Conservation (phyloP, 306 rosid genomes). For the Trifolium subterraneum region DNA sequence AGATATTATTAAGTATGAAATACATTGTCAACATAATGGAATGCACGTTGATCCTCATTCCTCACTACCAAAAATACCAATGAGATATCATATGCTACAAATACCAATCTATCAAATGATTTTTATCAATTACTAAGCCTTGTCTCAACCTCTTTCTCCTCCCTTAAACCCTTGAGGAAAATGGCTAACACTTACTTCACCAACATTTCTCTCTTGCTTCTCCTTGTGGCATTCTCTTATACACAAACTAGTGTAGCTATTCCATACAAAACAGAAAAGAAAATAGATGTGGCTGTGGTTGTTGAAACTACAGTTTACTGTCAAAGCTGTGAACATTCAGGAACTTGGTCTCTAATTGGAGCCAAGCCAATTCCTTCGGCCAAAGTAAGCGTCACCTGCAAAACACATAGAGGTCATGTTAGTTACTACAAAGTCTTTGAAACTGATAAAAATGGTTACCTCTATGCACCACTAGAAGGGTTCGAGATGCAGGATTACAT, state of each 20-base stretch:
- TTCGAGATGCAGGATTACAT: slow-evolving; percentile 58
- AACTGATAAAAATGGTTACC: slow-evolving; percentile 71
- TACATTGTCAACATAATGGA: slow-evolving; percentile 52
- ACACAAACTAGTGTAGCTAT: slow-evolving; percentile 40
- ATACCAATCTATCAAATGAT: slow-evolving; percentile 30
- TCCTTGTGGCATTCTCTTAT: slow-evolving; percentile 49
- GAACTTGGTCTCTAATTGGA: slow-evolving; percentile 75
- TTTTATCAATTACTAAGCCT: slow-evolving; percentile 33
- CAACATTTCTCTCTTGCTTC: slow-evolving; percentile 51
- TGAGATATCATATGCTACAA: slow-evolving; percentile 35
- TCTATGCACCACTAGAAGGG: slow-evolving; percentile 73
- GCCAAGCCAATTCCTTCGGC: slow-evolving; percentile 77
- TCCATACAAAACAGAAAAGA: slow-evolving; percentile 44
- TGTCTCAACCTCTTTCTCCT: slow-evolving; percentile 19
- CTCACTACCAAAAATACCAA: slow-evolving; percentile 27
- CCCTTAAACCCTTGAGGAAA: slow-evolving; percentile 33
- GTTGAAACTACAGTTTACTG: slow-evolving; percentile 85
- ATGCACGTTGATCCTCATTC: slow-evolving; percentile 56
- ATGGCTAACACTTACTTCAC: slow-evolving; percentile 58
- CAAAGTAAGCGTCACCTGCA: slow-evolving; percentile 84
- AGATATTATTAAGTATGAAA: slow-evolving; percentile 20
- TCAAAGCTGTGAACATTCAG: slow-evolving; percentile 74
- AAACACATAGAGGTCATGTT: slow-evolving; percentile 63
- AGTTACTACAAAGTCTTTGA: slow-evolving; percentile 76
- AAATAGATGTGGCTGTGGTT: slow-evolving; percentile 63